phyloP scores from a whole-genome alignment of 2,329 filamentous ascomycete genomes.

The Phyllosticta paracitricarpa region DNA sequence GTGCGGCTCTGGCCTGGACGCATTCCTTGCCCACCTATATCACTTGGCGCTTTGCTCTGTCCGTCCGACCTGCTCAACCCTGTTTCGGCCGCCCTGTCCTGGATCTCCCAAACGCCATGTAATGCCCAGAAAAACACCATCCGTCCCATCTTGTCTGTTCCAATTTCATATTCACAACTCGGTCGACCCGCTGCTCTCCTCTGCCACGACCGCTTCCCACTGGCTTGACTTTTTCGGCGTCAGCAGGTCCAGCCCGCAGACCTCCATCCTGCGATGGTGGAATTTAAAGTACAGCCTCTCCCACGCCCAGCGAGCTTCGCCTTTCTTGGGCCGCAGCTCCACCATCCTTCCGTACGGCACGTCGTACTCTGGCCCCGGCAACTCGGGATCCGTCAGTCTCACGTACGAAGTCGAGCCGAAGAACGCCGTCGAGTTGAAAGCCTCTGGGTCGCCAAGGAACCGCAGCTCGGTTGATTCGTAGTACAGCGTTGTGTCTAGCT shows the following conservation, averaged over 20 bases:
- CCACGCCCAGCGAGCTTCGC: constrained; percentile 39
- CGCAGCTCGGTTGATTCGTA: constrained; percentile 26
- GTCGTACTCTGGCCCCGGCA: constrained; percentile 43
- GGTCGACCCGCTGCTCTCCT: not conserved
- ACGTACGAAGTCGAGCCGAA: constrained; percentile 36
- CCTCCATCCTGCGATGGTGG: constrained; percentile 40
- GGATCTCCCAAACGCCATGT: not conserved
- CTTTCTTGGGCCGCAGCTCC: constrained; percentile 33
- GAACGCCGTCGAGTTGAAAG: constrained; percentile 38
- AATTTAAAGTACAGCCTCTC: constrained; percentile 40
- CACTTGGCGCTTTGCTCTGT: not conserved
- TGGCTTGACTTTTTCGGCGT: not conserved
- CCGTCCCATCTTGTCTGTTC: too few relatives aligned
- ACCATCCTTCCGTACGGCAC: constrained; percentile 34
- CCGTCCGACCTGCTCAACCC: not conserved
- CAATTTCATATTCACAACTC: not conserved
- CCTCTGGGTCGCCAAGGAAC: constrained; percentile 7
- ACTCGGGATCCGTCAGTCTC: constrained; percentile 36
- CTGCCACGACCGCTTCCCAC: not conserved
- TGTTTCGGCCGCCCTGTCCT: not conserved
- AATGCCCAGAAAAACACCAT: not conserved
- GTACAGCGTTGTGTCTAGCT: constrained; percentile 28
- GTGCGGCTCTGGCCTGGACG: not conserved
- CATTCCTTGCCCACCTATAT: not conserved
- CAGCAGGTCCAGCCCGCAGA: constrained; percentile 44